Percentiles rank a stretch among this genome's conserved stretches.
phyloP scores from a whole-genome alignment of 768 basidiomycete genomes.

The Suillus occidentalis region DNA sequence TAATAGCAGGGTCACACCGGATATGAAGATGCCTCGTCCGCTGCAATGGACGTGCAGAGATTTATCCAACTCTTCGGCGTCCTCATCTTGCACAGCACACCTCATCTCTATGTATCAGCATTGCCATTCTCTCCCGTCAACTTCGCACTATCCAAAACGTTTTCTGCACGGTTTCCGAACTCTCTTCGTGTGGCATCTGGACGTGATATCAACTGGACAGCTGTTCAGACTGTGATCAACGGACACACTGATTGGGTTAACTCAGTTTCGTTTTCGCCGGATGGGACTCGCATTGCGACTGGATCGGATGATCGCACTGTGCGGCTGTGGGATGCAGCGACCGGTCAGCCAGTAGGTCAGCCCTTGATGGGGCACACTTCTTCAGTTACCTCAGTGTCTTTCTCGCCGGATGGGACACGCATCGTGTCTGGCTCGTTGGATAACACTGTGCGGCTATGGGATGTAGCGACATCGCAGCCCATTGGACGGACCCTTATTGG shows the following conservation, averaged over 20 bases:
- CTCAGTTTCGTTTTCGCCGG: neutral
- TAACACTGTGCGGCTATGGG: neutral
- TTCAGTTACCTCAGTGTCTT: neutral
- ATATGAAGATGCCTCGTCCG: neutral
- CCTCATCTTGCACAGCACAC: neutral
- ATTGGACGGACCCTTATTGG: neutral
- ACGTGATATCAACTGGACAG: neutral
- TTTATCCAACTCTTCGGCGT: neutral
- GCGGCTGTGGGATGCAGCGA: neutral
- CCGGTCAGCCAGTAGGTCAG: neutral
- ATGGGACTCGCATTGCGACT: neutral
- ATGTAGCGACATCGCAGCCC: neutral
- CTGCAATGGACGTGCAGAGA: neutral
- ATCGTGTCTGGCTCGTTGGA: neutral
- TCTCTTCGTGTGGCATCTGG: neutral
- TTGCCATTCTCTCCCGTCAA: neutral
- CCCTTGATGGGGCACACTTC: neutral
- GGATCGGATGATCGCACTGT: neutral
- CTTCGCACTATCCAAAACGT: neutral
- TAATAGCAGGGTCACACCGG: neutral
- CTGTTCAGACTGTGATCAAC: neutral
- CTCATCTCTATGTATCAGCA: neutral
- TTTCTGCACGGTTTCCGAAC: neutral
- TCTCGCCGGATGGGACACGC: neutral
- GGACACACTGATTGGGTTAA: neutral